Evolutionary conservation across 352 stramenopile species (phyloP), one percentile per base, ranked within the genome.

Genomic region (Phytopythium delawarense): DNA sequence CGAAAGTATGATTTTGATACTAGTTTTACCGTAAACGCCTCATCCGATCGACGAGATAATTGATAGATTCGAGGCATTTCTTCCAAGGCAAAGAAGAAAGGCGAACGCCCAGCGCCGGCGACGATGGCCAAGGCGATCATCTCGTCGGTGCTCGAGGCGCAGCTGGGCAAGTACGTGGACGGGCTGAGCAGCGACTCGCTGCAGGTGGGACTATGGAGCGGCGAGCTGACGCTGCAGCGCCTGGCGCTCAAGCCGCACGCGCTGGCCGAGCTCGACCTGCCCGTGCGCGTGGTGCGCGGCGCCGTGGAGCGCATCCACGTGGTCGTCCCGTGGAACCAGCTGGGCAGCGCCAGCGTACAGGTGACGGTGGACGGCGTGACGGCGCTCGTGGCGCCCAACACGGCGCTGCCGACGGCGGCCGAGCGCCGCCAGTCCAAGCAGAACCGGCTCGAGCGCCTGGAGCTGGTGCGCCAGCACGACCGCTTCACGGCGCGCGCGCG

Each of bases 321-420:
- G 51, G 70, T 86, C n/a, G 86, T 94, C 9, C 86, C 86, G n/a
- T 94, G 86, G 86, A 93, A 94, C 61, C 82, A 91, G 18, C 61
- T 94, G 25, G 84, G 84, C 25, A 90, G 76, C 54, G 75, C 84
- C 6, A 94, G 86, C 57, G 86, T 94, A 25, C 81, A 84, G 57
- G 75, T 94, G 56, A 66, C 77, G 53, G 73, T 94, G 6, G 80
- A 94, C 39, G 86, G 86, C 13, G 72, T 94, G 7, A 81, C 81
- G 52, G 84, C 78, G 16, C 74, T 94, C 3, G 82, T 91, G 2
- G 70, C 79, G 18, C 84, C 86, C 20, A 91, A 89, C 56, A 80
- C 78, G 7, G 63, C 71, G 60, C 68, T 84, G 13, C 75, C 84
- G 20, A 74, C 72, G 23, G 25, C 39, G 7, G 82, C 80, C 1